Evolutionary conservation across 148 eudicot species (phyloP), one percentile per base, ranked within the genome.

Genomic region (Camellia japonica): DNA sequence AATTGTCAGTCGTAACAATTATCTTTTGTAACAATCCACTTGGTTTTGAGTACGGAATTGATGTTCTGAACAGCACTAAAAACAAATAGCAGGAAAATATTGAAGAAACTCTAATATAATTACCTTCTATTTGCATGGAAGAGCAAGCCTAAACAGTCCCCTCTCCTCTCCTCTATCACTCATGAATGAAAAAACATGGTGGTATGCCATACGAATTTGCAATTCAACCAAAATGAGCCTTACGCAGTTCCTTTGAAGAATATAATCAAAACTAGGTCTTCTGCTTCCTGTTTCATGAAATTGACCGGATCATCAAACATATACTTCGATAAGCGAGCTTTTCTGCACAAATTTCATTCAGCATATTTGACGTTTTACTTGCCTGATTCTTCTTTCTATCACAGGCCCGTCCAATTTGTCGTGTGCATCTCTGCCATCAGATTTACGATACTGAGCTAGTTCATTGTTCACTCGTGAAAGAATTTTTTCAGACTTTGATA

Each of bases 381-480:
- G 81, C 87, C 89, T 87, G 43, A 49, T 54, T 69, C 81, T 85
- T 76, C 77, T 75, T 61, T 80, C 81, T 5, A 59, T 68, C 38
- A 30, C 70, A 68, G 43, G 67, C 49, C 42, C 19, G 46, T 76
- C 75, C 74, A 30, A 5, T 75, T 55, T 81, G 51, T 75, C 74
- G 47, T 20, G 66, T 78, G 69, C 49, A 55, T 74, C 81, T 63
- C 47, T 75, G 79, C 82, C 77, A 41, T 79, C 84, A 63, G 76
- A 75, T 47, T 72, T 76, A 56, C 73, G 72, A 38, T 82, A 78
- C 73, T 80, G 84, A 78, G 87, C 77, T 52, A 83, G 72, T 78
- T 83, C 86, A 20, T 83, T 65, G 76, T 87, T 81, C 38, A 83
- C 83, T 61, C 80, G 81, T 9, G 67, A 71, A 78, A 84, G 82